phyloP scores from a whole-genome alignment of 257 asterid species.

The Galeopsis tetrahit region DNA sequence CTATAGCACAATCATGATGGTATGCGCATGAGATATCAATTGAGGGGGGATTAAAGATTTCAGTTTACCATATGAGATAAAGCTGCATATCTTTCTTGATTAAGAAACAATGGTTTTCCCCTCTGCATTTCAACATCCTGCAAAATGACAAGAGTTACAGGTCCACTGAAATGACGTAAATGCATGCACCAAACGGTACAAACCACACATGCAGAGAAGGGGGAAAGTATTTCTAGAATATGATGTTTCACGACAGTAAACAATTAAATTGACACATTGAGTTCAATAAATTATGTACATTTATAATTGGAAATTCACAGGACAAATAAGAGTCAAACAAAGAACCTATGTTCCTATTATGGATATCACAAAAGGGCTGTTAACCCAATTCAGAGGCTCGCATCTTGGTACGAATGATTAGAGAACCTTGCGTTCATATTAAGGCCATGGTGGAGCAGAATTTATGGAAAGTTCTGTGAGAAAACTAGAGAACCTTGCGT shows the following conservation, averaged over 20 bases:
- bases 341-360: neutral
- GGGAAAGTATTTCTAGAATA: neutral
- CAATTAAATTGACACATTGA: conserved; percentile 18
- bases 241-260: conserved; percentile 7
- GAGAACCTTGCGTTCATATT: too few relatives aligned
- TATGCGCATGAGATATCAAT: conserved; percentile 5
- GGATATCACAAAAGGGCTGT: neutral
- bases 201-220: neutral
- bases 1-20: conserved; percentile 17
- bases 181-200: neutral
- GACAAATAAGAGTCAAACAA: neutral
- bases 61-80: conserved; percentile 79
- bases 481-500: neutral
- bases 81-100: conserved; percentile 92
- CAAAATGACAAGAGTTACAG: conserved; percentile 32
- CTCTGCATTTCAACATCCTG: conserved; percentile 89
- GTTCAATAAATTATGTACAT: conserved; percentile 6
- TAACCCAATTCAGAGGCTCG: conserved; percentile 13
- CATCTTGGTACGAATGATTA: neutral
- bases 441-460: neutral
- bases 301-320: neutral
- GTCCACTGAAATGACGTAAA: neutral
- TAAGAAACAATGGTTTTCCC: conserved; percentile 89
- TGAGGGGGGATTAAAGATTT: conserved; percentile 15
- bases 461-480: neutral